Evolutionary conservation across 2,329 filamentous ascomycete genomes (phyloP).

Genomic region (Gliomastix tumulicola): DNA sequence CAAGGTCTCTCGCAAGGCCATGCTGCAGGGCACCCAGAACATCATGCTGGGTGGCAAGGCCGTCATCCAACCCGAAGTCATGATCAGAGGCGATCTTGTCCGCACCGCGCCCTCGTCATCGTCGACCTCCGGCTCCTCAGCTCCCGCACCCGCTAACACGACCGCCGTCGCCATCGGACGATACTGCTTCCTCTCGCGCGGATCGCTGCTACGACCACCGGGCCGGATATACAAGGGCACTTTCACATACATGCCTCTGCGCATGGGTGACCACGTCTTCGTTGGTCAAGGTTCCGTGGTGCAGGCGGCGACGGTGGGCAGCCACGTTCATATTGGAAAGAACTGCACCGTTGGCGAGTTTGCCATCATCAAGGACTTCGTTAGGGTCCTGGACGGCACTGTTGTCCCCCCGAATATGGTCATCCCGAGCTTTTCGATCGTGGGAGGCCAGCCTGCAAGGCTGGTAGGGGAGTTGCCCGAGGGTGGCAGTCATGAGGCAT

Average conservation of each 20-base stretch:
- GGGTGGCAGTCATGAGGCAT: conserved; percentile 52
- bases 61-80: conserved; percentile 90
- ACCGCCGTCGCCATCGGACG: conserved; percentile 81
- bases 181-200: conserved; percentile 81
- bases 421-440: conserved; percentile 83
- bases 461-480: conserved; percentile 78
- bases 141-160: conserved; percentile 38
- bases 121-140: conserved; percentile 20
- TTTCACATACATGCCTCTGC: conserved; percentile 80
- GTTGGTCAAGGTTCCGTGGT: conserved; percentile 70
- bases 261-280: conserved; percentile 92
- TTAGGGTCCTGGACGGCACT: conserved; percentile 76
- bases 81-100: conserved; percentile 84
- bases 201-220: conserved; percentile 74
- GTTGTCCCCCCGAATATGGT: conserved; percentile 86
- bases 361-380: conserved; percentile 89
- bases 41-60: conserved; percentile 96
- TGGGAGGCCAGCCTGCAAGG: conserved; percentile 74
- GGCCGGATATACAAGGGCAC: conserved; percentile 73
- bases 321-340: conserved; percentile 77
- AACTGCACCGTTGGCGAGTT: conserved; percentile 77
- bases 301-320: conserved; percentile 76
- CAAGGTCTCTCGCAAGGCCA: conserved; percentile 89
- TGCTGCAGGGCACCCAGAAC: conserved; percentile 91
- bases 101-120: conserved; percentile 43